Evolutionary conservation across 441 rosid genomes (phyloP).

Genomic region (Erodium trifolium): DNA sequence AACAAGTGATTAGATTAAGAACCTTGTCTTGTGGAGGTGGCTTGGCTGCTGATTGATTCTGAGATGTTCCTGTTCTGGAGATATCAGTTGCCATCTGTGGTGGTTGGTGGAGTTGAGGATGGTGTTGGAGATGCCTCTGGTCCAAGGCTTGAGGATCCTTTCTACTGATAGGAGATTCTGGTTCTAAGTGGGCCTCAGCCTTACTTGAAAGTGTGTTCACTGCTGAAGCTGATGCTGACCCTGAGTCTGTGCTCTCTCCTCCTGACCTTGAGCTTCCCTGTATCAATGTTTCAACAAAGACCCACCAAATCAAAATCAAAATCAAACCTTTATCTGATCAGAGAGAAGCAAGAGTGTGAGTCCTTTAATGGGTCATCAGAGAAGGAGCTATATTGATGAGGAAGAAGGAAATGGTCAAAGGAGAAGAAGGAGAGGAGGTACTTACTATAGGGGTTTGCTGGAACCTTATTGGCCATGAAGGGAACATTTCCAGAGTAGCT

Average conservation of each 20-base stretch:
- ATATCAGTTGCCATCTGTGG: slow-evolving; percentile 48
- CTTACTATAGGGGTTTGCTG: slow-evolving; percentile 81
- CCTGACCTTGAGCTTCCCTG: slow-evolving; percentile 90
- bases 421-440: slow-evolving; percentile 26
- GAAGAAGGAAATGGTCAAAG: too few species aligned
- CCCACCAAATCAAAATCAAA: slow-evolving; percentile 10
- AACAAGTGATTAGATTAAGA: slow-evolving; percentile 11
- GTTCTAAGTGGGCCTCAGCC: slow-evolving; percentile 54
- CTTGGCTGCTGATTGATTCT: slow-evolving; percentile 47
- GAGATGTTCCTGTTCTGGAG: slow-evolving; percentile 43
- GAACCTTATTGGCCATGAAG: slow-evolving; percentile 97
- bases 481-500: slow-evolving; percentile 99
- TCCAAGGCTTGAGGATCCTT: slow-evolving; percentile 41
- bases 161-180: slow-evolving; percentile 77
- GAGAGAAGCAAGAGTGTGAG: not conserved
- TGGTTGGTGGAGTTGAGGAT: slow-evolving; percentile 27
- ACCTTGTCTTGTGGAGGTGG: slow-evolving; percentile 70
- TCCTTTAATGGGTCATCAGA: not conserved
- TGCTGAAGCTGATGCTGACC: slow-evolving; percentile 41
- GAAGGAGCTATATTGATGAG: too few species aligned
- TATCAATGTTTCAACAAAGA: slow-evolving; percentile 14
- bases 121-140: slow-evolving; percentile 29
- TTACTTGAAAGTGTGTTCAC: slow-evolving; percentile 61
- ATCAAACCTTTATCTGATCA: too few species aligned
- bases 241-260: slow-evolving; percentile 81